phyloP scores from a whole-genome alignment of 139 green algal species.

The Micractinium sp. region DNA sequence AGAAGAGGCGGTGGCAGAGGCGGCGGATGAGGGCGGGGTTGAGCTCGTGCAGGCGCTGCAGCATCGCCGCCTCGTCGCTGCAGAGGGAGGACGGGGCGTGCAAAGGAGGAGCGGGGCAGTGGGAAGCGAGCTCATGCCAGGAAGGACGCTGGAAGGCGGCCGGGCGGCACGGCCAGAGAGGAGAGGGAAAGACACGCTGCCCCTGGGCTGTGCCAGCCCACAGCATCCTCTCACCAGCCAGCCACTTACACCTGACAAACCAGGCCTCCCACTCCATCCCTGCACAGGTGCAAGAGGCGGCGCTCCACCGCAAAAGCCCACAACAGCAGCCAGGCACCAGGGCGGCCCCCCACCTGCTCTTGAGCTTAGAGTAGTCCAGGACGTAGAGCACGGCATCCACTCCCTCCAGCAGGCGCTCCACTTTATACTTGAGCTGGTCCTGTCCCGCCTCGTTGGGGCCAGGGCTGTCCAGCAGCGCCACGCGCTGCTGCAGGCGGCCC shows the following conservation, averaged over 20 bases:
- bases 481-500: not conserved
- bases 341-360: conserved; percentile 57
- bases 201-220: too few relatives aligned
- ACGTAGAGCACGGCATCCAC: conserved; percentile 78
- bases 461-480: conserved; percentile 71
- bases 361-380: conserved; percentile 87
- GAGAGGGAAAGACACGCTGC: not conserved
- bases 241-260: too few relatives aligned
- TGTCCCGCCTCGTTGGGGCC: conserved; percentile 81
- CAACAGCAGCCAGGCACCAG: too few relatives aligned
- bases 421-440: conserved; percentile 64
- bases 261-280: too few relatives aligned
- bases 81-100: not conserved
- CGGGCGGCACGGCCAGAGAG: not conserved
- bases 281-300: too few relatives aligned
- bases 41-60: conserved; percentile 63
- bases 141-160: not conserved
- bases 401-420: conserved; percentile 75
- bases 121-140: not conserved
- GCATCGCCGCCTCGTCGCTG: conserved; percentile 69
- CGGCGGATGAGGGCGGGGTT: conserved; percentile 71
- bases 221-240: too few relatives aligned
- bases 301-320: too few relatives aligned
- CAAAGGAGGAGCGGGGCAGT: not conserved
- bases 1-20: conserved; percentile 51